phyloP scores from a whole-genome alignment of 2,329 filamentous ascomycete species.

The Sporothrix luriei region DNA sequence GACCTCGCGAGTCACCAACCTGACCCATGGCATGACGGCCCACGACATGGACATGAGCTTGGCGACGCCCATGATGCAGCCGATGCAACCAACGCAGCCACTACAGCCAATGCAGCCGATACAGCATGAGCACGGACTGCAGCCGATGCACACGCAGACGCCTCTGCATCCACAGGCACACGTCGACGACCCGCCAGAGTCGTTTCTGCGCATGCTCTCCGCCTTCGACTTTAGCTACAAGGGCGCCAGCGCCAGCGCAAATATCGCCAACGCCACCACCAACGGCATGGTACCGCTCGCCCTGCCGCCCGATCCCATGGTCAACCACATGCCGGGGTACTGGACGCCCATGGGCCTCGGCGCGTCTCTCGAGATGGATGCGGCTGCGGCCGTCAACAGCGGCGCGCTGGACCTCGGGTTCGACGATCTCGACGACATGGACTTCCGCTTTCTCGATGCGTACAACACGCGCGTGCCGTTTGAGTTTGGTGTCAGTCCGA shows the following conservation, averaged over 20 bases:
- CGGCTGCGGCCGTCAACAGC: background rate
- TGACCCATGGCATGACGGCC: background rate
- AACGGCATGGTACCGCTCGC: background rate
- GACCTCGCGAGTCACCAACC: background rate
- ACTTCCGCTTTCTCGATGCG: slow-evolving; percentile 4
- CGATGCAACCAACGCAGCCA: no score
- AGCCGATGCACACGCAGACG: background rate
- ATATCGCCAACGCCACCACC: background rate
- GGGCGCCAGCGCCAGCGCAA: background rate
- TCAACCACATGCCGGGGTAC: background rate
- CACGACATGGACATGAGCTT: background rate
- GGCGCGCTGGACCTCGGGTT: background rate
- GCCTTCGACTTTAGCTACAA: slow-evolving; percentile 7
- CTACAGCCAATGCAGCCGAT: background rate
- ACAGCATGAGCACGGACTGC: background rate
- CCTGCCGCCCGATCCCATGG: background rate
- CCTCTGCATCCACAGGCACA: background rate
- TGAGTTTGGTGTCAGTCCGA: slow-evolving; percentile 7
- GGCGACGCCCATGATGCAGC: background rate
- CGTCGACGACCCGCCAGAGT: slow-evolving; percentile 1
- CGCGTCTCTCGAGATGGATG: background rate
- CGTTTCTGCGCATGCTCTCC: slow-evolving; percentile 8
- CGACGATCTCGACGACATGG: background rate
- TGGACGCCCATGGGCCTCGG: background rate
- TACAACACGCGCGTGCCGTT: slow-evolving; percentile 9